phyloP scores from a whole-genome alignment of 371 early-diverging fungal species.

The Coemansia sp. region DNA sequence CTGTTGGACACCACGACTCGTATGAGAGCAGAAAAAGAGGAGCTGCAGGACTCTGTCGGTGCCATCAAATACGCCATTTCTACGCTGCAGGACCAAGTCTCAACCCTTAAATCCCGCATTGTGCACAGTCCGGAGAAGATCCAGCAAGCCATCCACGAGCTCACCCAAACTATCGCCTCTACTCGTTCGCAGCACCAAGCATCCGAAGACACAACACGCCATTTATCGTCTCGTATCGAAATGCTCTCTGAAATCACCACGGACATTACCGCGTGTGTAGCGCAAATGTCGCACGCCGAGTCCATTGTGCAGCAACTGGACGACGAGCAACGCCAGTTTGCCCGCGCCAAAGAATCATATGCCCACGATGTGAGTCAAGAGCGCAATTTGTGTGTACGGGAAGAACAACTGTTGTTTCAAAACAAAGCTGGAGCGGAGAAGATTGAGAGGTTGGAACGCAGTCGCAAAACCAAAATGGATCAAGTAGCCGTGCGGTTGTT shows the following conservation, averaged over 20 bases:
- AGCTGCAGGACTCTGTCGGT: slow-evolving; percentile 54
- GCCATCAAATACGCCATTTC: slow-evolving; percentile 38
- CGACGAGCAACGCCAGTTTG: slow-evolving; percentile 41
- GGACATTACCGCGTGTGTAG: slow-evolving; percentile 53
- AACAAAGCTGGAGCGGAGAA: slow-evolving; percentile 43
- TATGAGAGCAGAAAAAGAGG: slow-evolving; percentile 53
- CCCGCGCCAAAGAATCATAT: slow-evolving; percentile 12
- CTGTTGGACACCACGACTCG: slow-evolving; percentile 46
- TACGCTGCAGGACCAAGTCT: slow-evolving; percentile 56
- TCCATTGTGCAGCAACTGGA: slow-evolving; percentile 28
- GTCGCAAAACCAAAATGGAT: slow-evolving; percentile 33
- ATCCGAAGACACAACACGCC: slow-evolving; percentile 55
- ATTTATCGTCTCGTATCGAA: slow-evolving; percentile 56
- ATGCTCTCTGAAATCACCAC: slow-evolving; percentile 54
- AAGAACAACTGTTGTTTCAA: slow-evolving; percentile 46
- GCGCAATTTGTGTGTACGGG: slow-evolving; percentile 39
- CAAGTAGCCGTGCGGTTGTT: slow-evolving; percentile 13
- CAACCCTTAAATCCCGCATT: slow-evolving; percentile 55
- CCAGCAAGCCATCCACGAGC: slow-evolving; percentile 60
- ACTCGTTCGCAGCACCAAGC: slow-evolving; percentile 49
- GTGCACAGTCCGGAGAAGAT: slow-evolving; percentile 68
- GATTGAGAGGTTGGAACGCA: slow-evolving; percentile 43
- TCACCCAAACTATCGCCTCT: slow-evolving; percentile 48
- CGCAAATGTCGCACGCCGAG: slow-evolving; percentile 49
- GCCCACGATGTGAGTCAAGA: slow-evolving; percentile 20